Percentiles rank a stretch among this genome's conserved stretches.
These are phyloP conservation scores for Podospora appendiculata DNA, from an alignment of 495 filamentous ascomycete species.

Conservation along the genomic window DNA sequence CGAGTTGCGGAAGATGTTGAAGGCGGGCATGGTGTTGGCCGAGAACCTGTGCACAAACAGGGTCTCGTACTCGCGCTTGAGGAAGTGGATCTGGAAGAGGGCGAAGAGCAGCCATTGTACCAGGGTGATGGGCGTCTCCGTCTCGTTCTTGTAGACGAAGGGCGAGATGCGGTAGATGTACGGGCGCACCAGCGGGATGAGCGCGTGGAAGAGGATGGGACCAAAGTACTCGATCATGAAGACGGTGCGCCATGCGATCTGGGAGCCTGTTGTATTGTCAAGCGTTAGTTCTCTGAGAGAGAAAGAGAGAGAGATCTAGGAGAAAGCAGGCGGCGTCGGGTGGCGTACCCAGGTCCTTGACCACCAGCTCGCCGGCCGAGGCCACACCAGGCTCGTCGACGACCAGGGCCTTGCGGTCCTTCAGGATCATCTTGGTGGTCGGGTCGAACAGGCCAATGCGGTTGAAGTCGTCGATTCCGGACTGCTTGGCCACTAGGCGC, in stretches of 20 bases:
- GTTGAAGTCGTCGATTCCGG: conserved; percentile 46
- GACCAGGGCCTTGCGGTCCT: conserved; percentile 47
- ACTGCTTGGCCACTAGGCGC: conserved; percentile 33
- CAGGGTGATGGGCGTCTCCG: conserved; percentile 42
- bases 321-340: background rate
- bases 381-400: conserved; percentile 57
- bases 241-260: conserved; percentile 90
- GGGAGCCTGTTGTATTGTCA: conserved; percentile 53
- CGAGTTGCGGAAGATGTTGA: conserved; percentile 86
- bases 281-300: conserved; percentile 5
- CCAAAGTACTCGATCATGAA: conserved; percentile 93
- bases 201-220: conserved; percentile 77
- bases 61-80: conserved; percentile 93
- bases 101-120: conserved; percentile 63
- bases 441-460: conserved; percentile 64
- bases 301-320: background rate
- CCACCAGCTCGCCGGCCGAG: conserved; percentile 64
- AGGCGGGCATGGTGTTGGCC: conserved; percentile 80
- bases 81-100: conserved; percentile 73
- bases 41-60: conserved; percentile 94
- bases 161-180: conserved; percentile 61
- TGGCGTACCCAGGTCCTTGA: conserved; percentile 84
- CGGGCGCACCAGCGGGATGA: conserved; percentile 61
- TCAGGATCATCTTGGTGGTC: conserved; percentile 54
- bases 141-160: conserved; percentile 33